Base-by-base conservation (phyloP, 805 yeast species). In the Candida cerambycidarum region DNA sequence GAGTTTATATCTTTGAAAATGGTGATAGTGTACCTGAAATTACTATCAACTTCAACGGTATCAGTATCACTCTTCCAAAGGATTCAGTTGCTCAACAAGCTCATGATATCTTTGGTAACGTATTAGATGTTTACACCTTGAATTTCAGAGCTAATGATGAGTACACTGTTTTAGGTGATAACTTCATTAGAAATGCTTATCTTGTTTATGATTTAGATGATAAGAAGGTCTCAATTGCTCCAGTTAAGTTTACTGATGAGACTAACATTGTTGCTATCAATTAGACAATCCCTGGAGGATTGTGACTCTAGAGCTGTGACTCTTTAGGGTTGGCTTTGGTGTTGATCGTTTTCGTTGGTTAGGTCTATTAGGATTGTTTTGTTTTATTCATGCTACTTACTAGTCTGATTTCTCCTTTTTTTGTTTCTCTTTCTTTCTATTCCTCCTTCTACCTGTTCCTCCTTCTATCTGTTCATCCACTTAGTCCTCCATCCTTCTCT, bases 191-290 rank as follows among this genome's bases (percentile, higher is more conserved):
- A 42, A 71, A 77, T 43, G 81, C 81, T 3, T 84, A 82, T 58
- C 68, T 79, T 21, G 86, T 82, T 15, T 82, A 76, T 58, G 82
- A 85, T 58, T 61, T 82, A 38, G 86, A 80, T 28, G 74, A 75
- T 53, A 61, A 61, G 32, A 69, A 75, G 51, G 63, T 84, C 29
- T 78, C 85, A 4, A 50, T 84, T 55, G 85, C 68, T 8, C 62
- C 53, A 37, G 62, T 49, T 34, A 51, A 52, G 29, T 62, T 57
- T 48, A 54, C 66, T 17, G 29, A 43, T 41, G 54, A 54, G 5
- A 61, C 58, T 39, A 55, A 73, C 44, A 70, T 80, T 24, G 21
- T 14, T 21, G 19, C 35, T 12, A 38, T 43, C n/a, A n/a, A n/a
- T n/a, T n/a, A n/a, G n/a, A n/a, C n/a, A n/a, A n/a, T n/a, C n/a